These are phyloP conservation scores for Hypoxylon sp. DNA, from an alignment of 2,329 filamentous ascomycete genomes.

Conservation along the genomic window DNA sequence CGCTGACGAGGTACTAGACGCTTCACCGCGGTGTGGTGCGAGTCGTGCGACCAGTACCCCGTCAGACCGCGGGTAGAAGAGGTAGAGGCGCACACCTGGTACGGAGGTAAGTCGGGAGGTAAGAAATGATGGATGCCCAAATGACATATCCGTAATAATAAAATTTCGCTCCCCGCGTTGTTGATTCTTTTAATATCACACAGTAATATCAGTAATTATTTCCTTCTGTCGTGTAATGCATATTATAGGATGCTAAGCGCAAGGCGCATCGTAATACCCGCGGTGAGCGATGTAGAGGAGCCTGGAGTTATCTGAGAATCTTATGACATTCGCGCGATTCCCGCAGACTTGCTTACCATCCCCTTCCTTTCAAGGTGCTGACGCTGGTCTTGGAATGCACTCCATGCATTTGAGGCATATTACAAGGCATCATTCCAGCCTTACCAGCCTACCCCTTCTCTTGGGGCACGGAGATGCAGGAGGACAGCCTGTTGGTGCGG, in stretches of 20 bases:
- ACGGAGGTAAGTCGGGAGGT: neutral
- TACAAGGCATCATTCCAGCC: constrained; percentile 36
- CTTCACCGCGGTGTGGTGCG: constrained; percentile 23
- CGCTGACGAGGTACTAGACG: constrained; percentile 12
- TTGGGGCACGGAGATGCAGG: neutral
- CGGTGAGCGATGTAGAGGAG: constrained; percentile 22
- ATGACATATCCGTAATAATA: neutral
- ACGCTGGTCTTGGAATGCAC: constrained; percentile 14
- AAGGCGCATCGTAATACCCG: constrained; percentile 16
- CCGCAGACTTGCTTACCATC: constrained; percentile 23
- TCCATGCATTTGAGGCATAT: constrained; percentile 41
- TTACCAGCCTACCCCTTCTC: constrained; percentile 22
- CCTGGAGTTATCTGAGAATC: constrained; percentile 35
- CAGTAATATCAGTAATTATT: constrained; percentile 5
- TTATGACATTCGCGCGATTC: constrained; percentile 27
- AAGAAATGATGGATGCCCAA: neutral
- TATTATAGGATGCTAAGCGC: constrained; percentile 22
- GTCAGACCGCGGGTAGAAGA: constrained; percentile 5
- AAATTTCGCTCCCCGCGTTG: neutral
- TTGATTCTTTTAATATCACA: neutral
- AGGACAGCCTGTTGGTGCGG: constrained; percentile 34
- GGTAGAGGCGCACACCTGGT: neutral
- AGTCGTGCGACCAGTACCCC: constrained; percentile 13
- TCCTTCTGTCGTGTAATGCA: constrained; percentile 17
- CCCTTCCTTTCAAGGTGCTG: constrained; percentile 35